Base-by-base conservation (phyloP, 306 rosid genomes). In the Rosa lucieae region DNA sequence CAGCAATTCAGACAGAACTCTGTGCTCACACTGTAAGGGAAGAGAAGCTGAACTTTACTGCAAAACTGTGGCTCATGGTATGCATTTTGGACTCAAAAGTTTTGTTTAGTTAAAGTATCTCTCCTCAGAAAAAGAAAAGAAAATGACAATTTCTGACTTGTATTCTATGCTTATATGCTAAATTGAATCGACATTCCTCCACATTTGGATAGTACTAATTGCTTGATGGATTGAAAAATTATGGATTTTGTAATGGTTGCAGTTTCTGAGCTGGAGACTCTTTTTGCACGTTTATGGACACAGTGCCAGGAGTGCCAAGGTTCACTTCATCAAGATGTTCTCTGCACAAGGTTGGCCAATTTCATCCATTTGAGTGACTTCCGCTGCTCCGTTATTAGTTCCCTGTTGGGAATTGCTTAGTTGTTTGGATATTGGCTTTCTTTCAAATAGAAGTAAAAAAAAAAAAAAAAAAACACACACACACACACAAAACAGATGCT, bases 271-370 rank as follows among this genome's bases (percentile, higher is more conserved):
- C 88, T 91, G 62, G 99, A 95, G 92, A 89, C 78, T 83, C 98
- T 93, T 79, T 95, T 95, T 71, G 97, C 94, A 83, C 91, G 87
- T 79, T 83, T 95, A 83, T 95, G 98, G 99, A 95, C 98, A 48
- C 99, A 95, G 81, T 95, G 99, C 89, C 99, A 95, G 80, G 99
- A 95, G 86, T 95, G 99, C 87, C 99, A 95, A 87, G 99, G 96
- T 77, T 95, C 98, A 74, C 97, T 95, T 70, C 99, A 95, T 86
- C 98, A 95, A 83, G 98, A 95, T 89, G 96, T 95, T 82, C 98
- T 95, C 80, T 95, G 98, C 88, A 95, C 99, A 55, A 95, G 99
- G 99, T 95, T 88, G 76, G 81, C 53, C 58, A 79, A 48, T 74
- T 58, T 74, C 67, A 66, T 59, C 52, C 46, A 37, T 40, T 59